Conservation (phyloP, 139 green algal species). For the Eudorina sp. region DNA sequence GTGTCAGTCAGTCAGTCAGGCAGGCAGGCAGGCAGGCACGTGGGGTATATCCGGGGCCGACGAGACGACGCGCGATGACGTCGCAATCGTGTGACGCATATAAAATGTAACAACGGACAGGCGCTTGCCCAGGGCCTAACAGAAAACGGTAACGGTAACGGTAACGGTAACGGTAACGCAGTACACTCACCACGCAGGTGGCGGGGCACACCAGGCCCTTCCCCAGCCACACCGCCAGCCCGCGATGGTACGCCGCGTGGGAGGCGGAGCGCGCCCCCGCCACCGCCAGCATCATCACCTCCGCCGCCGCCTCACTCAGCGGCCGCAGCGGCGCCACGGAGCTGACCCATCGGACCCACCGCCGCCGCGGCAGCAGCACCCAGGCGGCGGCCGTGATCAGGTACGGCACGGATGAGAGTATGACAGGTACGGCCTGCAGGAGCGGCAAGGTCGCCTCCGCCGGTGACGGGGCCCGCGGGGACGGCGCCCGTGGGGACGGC, state of each 20-base stretch:
- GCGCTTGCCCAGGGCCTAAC: no score
- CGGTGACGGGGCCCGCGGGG: no score
- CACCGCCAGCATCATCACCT: not conserved
- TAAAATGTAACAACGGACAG: no score
- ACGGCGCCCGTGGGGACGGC: no score
- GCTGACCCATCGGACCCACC: not conserved
- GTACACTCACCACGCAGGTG: not conserved
- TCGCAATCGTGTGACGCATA: no score
- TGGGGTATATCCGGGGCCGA: no score
- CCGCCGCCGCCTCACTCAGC: not conserved
- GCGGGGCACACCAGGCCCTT: not conserved
- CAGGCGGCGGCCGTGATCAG: not conserved
- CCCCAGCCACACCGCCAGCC: not conserved
- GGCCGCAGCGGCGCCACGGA: not conserved
- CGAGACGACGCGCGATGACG: no score
- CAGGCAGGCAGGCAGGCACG: no score
- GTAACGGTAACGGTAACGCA: not conserved
- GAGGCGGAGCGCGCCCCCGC: not conserved
- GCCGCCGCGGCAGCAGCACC: not conserved
- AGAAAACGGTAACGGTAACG: not conserved
- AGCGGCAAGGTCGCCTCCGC: no score
- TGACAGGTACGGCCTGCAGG: not conserved
- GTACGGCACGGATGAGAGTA: not conserved
- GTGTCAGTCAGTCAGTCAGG: no score
- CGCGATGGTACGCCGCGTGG: not conserved